Conservation (phyloP, 345 rosid genomes). For the Camelina neglecta region DNA sequence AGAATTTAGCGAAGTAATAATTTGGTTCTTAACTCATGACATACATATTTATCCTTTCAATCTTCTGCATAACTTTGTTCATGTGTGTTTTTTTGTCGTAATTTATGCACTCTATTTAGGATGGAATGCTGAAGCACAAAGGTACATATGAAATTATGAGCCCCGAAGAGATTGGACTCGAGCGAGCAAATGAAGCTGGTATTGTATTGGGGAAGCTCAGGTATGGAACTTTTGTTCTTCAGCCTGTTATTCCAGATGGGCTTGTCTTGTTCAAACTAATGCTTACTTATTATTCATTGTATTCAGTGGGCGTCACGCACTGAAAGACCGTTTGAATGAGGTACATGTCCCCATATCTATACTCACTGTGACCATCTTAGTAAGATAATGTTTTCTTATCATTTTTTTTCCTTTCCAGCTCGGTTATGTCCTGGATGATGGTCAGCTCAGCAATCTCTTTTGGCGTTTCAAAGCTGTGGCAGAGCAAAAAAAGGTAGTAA, state of each 20-base stretch:
- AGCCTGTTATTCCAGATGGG: not conserved
- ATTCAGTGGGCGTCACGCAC: conserved; percentile 85
- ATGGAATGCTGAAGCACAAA: conserved; percentile 89
- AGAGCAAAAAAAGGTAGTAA: conserved; percentile 75
- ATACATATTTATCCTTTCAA: not conserved
- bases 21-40: not conserved
- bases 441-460: conserved; percentile 66
- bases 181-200: conserved; percentile 75
- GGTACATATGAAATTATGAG: conserved; percentile 86
- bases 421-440: conserved; percentile 75
- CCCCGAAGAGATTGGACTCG: conserved; percentile 86
- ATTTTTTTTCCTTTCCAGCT: conserved; percentile 51
- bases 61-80: not conserved
- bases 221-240: conserved; percentile 41
- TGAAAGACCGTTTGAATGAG: conserved; percentile 70
- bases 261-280: conserved; percentile 10
- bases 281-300: conserved; percentile 1
- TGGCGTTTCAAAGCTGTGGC: conserved; percentile 90
- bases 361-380: conserved; percentile 1
- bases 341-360: conserved; percentile 40
- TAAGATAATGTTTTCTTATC: conserved; percentile 21
- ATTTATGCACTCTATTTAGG: conserved; percentile 47
- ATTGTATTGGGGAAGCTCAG: conserved; percentile 90
- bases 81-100: not conserved
- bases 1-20: too few species aligned